Base-by-base conservation (phyloP, 495 filamentous ascomycete species). In the Aspergillus hancockii region DNA sequence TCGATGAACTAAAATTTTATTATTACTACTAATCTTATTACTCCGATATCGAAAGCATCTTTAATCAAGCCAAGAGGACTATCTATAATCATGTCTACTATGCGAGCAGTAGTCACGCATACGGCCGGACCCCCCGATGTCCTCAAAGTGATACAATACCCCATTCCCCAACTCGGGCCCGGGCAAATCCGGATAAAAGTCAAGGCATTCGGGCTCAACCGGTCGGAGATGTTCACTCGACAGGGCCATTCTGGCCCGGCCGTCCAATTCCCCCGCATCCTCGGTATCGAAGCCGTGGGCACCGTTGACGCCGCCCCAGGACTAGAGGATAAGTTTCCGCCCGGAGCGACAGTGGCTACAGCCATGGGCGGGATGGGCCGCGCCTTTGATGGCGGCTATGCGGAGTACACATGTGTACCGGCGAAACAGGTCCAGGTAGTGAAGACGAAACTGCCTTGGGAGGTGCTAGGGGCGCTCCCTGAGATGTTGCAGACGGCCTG, bases 401-500 rank as follows among this genome's bases (percentile, higher is more conserved):
- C 82, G 1, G 81, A 85, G 64, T 84, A 81, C 53, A 79, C 75
- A 8, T 73, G 70, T 52, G 77, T 79, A 1, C 72, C 79, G 0
- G 73, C 66, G 13, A 65, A 56, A 8, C 77, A 83, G 57, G 71
- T 79, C 19, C 76, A 78, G 60, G 64, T 65, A 19, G 49, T 83
- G 9, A 63, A 74, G 40, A 70, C 69, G 22, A 59, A 59, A 18
- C 38, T 80, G 18, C 56, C 60, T 8, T 81, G 81, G 75, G 74
- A 71, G 47, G 63, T 71, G 2, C 55, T 84, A 0, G 83, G 80
- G 14, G 79, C 78, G 0, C 61, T 82, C 45, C 81, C 81, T 1
- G 82, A 83, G 67, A 83, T 83, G 80, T 36, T 83, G 55, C 81
- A 83, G 68, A 83, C 82, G 21, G 77, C 82, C 5, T 84, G 76